phyloP scores from a whole-genome alignment of 2,329 filamentous ascomycete genomes.

The Verticillium tricorpus region DNA sequence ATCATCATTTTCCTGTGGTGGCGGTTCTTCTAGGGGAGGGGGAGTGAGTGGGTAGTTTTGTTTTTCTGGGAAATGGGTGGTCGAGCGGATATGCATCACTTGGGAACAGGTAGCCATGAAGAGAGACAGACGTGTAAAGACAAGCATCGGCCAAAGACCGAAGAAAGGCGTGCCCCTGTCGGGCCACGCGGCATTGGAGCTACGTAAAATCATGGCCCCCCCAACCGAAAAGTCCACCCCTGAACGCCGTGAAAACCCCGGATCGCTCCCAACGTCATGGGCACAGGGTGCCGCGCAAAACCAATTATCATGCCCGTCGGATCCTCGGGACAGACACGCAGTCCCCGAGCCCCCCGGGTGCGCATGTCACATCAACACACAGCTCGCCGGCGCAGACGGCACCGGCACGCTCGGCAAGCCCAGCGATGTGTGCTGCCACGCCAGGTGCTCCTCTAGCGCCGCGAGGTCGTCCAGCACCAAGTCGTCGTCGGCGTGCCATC shows the following conservation, averaged over 20 bases:
- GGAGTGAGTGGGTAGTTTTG: neutral
- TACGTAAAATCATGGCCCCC: neutral
- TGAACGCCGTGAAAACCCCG: neutral
- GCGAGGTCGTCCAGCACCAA: slow-evolving; percentile 42
- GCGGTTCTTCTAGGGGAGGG: slow-evolving; percentile 69
- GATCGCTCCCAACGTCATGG: neutral
- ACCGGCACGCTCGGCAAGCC: slow-evolving; percentile 30
- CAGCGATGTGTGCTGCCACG: slow-evolving; percentile 48
- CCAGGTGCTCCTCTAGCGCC: slow-evolving; percentile 49
- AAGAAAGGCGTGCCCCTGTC: neutral
- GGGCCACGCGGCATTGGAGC: neutral
- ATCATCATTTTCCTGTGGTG: slow-evolving; percentile 86
- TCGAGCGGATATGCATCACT: neutral
- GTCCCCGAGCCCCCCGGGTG: neutral
- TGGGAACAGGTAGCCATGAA: neutral
- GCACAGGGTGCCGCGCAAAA: neutral
- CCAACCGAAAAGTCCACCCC: neutral
- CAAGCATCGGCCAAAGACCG: neutral
- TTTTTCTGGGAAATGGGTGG: neutral
- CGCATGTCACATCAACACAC: slow-evolving; percentile 38
- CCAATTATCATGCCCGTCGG: neutral
- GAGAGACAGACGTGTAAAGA: neutral
- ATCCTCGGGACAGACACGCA: neutral
- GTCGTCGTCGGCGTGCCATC: slow-evolving; percentile 42
- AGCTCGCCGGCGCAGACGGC: slow-evolving; percentile 30